Evolutionary conservation across 2,329 filamentous ascomycete species (phyloP), one percentile per base, ranked within the genome.

Genomic region (Colletotrichum acutatum): DNA sequence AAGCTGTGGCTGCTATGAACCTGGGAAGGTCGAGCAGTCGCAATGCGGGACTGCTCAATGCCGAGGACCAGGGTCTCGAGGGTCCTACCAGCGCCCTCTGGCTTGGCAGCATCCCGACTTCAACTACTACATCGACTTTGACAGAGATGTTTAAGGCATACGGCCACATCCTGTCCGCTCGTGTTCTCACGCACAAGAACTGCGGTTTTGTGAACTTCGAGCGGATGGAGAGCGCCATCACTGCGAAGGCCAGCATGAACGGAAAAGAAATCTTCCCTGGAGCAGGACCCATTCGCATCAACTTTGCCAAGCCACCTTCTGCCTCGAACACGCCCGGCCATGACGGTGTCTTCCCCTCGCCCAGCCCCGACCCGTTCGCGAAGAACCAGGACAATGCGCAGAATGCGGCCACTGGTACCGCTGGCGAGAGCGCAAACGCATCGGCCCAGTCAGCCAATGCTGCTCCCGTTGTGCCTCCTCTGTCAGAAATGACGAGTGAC

Each of bases 191-290:
- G 0, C 95, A 99, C 86, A 99, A 99, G 88, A 98, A 98, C 83
- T 99, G 97, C 81, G 97, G 96, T 3, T 99, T 99, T 78, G 96
- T 99, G 80, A 99, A 99, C 83, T 99, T 98, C 79, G 95, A 98
- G 83, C 92, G 91, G 72, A 85, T 97, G 34, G 95, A 98, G 76
- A 97, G 95, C 80, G 97, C 97, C 68, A 92, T 98, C 52, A 92
- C 94, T 73, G 97, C 97, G 19, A 97, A 96, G 82, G 91, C 91
- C 16, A 89, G 92, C 80, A 92, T 98, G 83, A 98, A 98, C 79
- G 95, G 95, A 78, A 98, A 98, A 83, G 97, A 99, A 82, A 98
- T 99, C 74, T 99, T 99, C 86, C 97, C 97, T 9, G 97, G 97
- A 68, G 95, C 95, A 71, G 97, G 97, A 1, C 95, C 96, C 19